phyloP scores from a whole-genome alignment of 2,329 filamentous ascomycete species.

The Colletotrichum camelliae region DNA sequence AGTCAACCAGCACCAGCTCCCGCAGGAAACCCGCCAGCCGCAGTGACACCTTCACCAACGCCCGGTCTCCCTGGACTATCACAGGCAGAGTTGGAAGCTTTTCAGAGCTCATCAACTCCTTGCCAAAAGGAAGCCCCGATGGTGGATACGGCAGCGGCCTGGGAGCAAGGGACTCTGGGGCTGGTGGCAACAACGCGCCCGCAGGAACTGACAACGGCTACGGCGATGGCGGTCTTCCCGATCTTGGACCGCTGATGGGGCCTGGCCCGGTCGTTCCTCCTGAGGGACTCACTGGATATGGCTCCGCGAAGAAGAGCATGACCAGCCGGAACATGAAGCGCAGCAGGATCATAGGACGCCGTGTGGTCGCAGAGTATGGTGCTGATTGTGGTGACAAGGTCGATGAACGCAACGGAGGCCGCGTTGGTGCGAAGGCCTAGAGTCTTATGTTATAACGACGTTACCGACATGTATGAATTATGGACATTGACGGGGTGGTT shows the following conservation, averaged over 20 bases:
- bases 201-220: background rate
- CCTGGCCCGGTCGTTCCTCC: background rate
- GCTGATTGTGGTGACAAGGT: background rate
- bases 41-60: background rate
- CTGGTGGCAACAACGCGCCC: background rate
- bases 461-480: slow-evolving; percentile 9
- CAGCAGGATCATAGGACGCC: slow-evolving; percentile 15
- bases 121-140: background rate
- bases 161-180: slow-evolving; percentile 15
- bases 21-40: background rate
- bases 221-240: background rate
- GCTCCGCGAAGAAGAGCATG: background rate
- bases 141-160: slow-evolving; percentile 3
- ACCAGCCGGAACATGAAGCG: slow-evolving; percentile 3
- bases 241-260: background rate
- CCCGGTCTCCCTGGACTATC: background rate
- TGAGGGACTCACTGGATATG: background rate
- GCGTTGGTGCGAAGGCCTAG: background rate
- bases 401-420: background rate
- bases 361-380: background rate
- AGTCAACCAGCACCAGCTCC: background rate
- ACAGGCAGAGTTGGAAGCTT: background rate
- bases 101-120: slow-evolving; percentile 15
- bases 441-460: background rate
- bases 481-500: background rate